Base-by-base conservation (phyloP, 176 grass and related monocot genomes). In the Oryza glumipatula region DNA sequence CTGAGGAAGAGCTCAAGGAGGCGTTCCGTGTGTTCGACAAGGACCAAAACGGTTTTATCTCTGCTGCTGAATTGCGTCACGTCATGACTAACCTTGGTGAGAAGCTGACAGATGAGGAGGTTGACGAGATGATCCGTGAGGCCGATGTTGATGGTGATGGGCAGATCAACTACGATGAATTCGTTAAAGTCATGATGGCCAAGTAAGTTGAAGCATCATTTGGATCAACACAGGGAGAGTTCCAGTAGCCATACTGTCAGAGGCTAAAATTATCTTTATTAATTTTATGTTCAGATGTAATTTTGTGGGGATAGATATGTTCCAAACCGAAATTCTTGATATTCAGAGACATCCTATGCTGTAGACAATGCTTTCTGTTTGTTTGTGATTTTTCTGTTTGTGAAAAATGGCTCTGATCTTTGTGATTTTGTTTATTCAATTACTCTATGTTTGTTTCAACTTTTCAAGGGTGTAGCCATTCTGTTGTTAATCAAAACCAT, bases 31-130 rank as follows among this genome's bases (percentile, higher is more conserved):
- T 85, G 48, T 85, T 78, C 4, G 83, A 85, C 23, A 76, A 85
- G 65, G 83, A 78, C 41, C 83, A 78, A 77, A 78, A 85, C 10
- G 74, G 83, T 68, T 88, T 88, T 60, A 82, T 88, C 73, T 88
- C 86, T 64, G 86, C 80, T 82, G 86, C 86, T 76, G 86, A 88
- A 80, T 80, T 88, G 48, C 86, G 86, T 12, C 79, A 88, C 77
- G 86, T 88, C 71, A 88, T 88, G 86, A 88, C 86, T 73, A 88
- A 83, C 73, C 79, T 88, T 61, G 80, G 86, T 35, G 86, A 88
- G 86, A 88, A 88, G 73, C 41, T 88, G 72, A 83, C 86, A 35
- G 86, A 88, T 77, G 86, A 88, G 65, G 86, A 83, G 80, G 86
- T 88, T 64, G 80, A 88, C 1, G 86, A 88, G 66, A 88, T 88